Evolutionary conservation across 164 flowering plant species (phyloP).

Genomic region (Akebia trifoliata): DNA sequence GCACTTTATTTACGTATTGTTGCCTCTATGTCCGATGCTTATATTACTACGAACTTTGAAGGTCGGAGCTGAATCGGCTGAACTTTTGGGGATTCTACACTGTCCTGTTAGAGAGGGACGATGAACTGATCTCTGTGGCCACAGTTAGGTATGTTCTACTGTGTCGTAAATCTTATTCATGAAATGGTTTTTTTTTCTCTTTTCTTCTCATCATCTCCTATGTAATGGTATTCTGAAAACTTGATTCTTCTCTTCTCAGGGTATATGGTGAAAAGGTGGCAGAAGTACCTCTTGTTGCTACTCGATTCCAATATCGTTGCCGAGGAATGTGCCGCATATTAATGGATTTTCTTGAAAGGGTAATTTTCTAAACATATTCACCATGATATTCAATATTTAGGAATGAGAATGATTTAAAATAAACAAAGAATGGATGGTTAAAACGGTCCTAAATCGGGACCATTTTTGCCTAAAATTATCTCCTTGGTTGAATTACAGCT

Average conservation of each 20-base stretch:
- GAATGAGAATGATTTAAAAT: no score
- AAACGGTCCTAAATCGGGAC: background rate
- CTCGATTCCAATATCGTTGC: slow-evolving; percentile 66
- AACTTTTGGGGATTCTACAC: slow-evolving; percentile 83
- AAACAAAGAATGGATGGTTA: no score
- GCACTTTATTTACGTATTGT: background rate
- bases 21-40: background rate
- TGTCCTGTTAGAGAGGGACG: slow-evolving; percentile 62
- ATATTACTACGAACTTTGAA: slow-evolving; percentile 19
- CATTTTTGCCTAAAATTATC: background rate
- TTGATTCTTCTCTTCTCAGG: slow-evolving; percentile 27
- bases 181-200: background rate
- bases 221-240: slow-evolving; percentile 1
- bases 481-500: background rate
- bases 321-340: slow-evolving; percentile 85
- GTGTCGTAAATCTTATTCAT: background rate
- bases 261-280: slow-evolving; percentile 72
- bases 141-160: slow-evolving; percentile 48
- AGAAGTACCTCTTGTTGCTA: slow-evolving; percentile 84
- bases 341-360: slow-evolving; percentile 74
- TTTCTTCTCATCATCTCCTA: background rate
- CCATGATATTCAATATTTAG: no score
- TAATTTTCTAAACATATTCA: slow-evolving; percentile 12
- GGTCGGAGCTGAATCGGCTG: slow-evolving; percentile 68
- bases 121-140: slow-evolving; percentile 71